phyloP scores from a whole-genome alignment of 306 rosid species.

The Cucumis sativus region DNA sequence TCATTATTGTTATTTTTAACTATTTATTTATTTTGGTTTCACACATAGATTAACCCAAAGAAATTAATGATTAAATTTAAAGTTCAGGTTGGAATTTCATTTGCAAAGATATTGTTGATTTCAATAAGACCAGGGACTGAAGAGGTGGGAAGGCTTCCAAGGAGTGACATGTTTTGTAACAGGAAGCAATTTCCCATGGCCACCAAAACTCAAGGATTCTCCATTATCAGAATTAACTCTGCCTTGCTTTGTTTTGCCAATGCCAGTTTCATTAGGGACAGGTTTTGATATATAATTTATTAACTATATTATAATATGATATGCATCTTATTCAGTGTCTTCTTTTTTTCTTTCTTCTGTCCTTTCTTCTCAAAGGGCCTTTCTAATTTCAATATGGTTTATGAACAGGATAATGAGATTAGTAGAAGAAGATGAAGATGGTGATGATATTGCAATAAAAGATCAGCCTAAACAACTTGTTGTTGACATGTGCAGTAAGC shows the following conservation, averaged over 20 bases:
- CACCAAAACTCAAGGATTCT: constrained; percentile 41
- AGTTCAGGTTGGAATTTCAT: constrained; percentile 59
- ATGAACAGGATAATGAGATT: constrained; percentile 38
- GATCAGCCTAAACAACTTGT: constrained; percentile 36
- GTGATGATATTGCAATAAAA: constrained; percentile 10
- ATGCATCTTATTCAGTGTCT: neutral
- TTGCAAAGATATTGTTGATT: constrained; percentile 58
- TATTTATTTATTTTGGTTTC: neutral
- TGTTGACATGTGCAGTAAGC: constrained; percentile 80
- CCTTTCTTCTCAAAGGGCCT: neutral
- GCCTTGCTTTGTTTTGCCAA: constrained; percentile 80
- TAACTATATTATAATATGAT: neutral
- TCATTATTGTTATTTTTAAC: too few species aligned
- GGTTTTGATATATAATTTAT: constrained; percentile 13
- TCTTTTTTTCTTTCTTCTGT: neutral
- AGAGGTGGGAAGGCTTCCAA: constrained; percentile 56
- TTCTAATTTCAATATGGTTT: neutral
- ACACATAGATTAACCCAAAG: neutral
- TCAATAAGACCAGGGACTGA: constrained; percentile 68
- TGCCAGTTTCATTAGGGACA: constrained; percentile 66
- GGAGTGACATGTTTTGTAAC: constrained; percentile 56
- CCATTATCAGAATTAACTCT: constrained; percentile 52
- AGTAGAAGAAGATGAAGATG: constrained; percentile 37
- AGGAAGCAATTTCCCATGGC: constrained; percentile 75
- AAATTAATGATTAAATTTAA: too few species aligned